These are phyloP conservation scores for Maudiozyma barnettii DNA, from an alignment of 805 yeast genomes.

Conservation along the genomic window DNA sequence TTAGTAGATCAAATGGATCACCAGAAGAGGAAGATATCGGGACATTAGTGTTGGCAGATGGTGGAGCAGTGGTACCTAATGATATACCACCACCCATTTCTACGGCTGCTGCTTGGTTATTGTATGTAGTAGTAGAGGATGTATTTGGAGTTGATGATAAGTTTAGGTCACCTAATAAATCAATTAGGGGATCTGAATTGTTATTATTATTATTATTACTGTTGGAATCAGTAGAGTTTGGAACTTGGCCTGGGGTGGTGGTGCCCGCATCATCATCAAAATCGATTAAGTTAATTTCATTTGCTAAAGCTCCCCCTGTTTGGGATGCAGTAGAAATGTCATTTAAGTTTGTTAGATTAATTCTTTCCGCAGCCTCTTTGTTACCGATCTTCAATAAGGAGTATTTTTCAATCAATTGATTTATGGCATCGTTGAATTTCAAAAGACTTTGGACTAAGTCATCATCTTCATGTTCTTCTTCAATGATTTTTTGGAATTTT, in stretches of 20 bases:
- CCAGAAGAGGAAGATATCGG: neutral
- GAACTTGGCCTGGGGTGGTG: conserved; percentile 15
- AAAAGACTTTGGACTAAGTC: conserved; percentile 56
- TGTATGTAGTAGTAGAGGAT: conserved; percentile 12
- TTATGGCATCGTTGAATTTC: conserved; percentile 65
- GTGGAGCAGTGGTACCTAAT: conserved; percentile 12
- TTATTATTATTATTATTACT: conserved; percentile 8
- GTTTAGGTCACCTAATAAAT: conserved; percentile 63
- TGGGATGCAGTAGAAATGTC: conserved; percentile 8
- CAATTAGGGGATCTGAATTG: conserved; percentile 39
- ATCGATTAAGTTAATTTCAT: conserved; percentile 45
- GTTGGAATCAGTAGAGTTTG: conserved; percentile 3
- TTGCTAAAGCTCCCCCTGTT: conserved; percentile 32
- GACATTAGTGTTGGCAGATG: neutral
- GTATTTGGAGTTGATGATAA: conserved; percentile 30
- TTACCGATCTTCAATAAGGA: conserved; percentile 53
- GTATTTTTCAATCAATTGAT: conserved; percentile 58
- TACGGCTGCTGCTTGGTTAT: conserved; percentile 6
- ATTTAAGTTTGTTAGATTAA: conserved; percentile 34
- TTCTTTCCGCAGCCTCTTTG: conserved; percentile 40
- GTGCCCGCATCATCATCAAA: conserved; percentile 30
- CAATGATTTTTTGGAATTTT: conserved; percentile 71
- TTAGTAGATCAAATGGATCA: conserved; percentile 9
- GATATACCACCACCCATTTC: conserved; percentile 29
- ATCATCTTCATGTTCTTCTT: conserved; percentile 67